Base-by-base conservation (phyloP, 768 basidiomycete species). In the Crassisporium funariophilum region DNA sequence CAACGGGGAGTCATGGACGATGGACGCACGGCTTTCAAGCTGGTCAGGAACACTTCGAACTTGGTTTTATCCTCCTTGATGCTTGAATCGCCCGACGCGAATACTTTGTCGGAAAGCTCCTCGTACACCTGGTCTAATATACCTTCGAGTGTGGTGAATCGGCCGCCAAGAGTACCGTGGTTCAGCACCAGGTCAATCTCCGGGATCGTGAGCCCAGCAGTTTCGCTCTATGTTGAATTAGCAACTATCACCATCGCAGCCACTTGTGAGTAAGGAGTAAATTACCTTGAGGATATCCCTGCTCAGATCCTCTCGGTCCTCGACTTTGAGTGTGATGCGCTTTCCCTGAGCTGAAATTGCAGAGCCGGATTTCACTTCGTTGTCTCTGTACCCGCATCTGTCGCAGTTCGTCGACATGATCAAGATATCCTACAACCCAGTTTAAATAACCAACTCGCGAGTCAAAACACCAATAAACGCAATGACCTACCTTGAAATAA, bases 371-470 rank as follows among this genome's bases (percentile, higher is more conserved):
- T 99, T 99, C 60, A 99, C 88, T 70, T 99, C 97, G 59, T 95
- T 98, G 68, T 99, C 97, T 47, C 91, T 79, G 67, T 98, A 99
- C 1, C 97, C 97, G 66, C 97, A 99, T 41, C 72, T 68, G 47
- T 94, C 91, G 64, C 97, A 98, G 64, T 97, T 98, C 5, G 95
- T 95, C 17, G 95, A 95, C 94, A 98, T 98, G 69, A 98, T 95
- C 44, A 98, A 70, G 46, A 93, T 86, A 57, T 99, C 94, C 95
- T 97, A 43, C 11, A 52, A 5, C 24, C 6, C 19, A 17, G 34
- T 15, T 46, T 20, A 48, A 31, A 13, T 11, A 19, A 41, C 11
- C 11, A 22, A 38, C 34, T 39, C 10, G 24, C 34, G n/a, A 35
- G 29, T 25, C 8, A 9, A 34, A 50, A 25, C 35, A 7, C 3